Evolutionary conservation across 305 asterid genomes (phyloP).

Genomic region (Rubia balearica): DNA sequence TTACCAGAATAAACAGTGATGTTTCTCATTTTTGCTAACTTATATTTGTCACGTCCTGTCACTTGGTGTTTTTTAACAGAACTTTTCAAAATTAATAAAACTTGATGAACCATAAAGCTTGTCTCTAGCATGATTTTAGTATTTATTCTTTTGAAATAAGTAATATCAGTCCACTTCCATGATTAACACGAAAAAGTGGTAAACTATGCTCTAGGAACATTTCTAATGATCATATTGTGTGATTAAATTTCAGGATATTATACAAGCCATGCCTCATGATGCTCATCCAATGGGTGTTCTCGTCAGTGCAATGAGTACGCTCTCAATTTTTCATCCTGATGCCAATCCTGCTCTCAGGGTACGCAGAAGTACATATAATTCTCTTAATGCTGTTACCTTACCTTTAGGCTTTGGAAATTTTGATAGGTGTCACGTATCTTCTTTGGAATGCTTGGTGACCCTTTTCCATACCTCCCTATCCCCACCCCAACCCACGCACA

Average conservation of each 20-base stretch:
- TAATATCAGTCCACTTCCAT: not conserved
- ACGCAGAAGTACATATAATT: conserved; percentile 21
- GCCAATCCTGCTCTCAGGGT: conserved; percentile 98
- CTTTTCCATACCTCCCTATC: no score
- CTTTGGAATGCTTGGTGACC: no score
- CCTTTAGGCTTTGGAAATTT: not conserved
- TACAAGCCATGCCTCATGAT: conserved; percentile 99
- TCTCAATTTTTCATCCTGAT: conserved; percentile 94
- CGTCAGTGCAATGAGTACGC: conserved; percentile 96
- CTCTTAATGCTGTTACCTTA: not conserved
- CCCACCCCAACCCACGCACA: no score
- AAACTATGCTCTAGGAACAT: conserved; percentile 2
- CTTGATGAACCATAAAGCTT: not conserved
- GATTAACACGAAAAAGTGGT: not conserved
- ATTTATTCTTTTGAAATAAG: not conserved
- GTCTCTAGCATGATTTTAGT: not conserved
- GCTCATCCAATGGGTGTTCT: conserved; percentile 99
- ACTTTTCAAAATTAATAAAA: not conserved
- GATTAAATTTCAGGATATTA: conserved; percentile 64
- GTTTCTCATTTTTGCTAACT: not conserved
- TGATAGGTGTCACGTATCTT: no score
- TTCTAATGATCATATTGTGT: conserved; percentile 6
- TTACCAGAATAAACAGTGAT: not conserved
- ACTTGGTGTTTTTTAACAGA: not conserved
- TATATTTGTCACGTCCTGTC: not conserved